Evolutionary conservation across 2,329 filamentous ascomycete genomes (phyloP), one percentile per base, ranked within the genome.

Genomic region (Cadophora sp.): DNA sequence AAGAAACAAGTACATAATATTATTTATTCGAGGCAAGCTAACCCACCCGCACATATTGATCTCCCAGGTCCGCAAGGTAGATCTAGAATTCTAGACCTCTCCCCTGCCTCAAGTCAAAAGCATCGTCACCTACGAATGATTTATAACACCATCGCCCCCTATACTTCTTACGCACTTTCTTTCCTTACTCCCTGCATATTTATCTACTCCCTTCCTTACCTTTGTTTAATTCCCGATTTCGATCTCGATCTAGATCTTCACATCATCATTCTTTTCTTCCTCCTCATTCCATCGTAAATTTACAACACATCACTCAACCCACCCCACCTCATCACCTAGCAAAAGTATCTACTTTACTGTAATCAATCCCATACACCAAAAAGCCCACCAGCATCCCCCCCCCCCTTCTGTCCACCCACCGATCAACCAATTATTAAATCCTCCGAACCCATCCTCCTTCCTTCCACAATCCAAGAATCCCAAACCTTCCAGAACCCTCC

Each of bases 361-460:
- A 51, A 51, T 51, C 48, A 51, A 51, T 51, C 24, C 13, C 24
- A 30, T 51, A 51, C 48, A 51, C 24, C 27, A 16, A 14, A n/a
- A n/a, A n/a, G n/a, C n/a, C n/a, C n/a, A n/a, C n/a, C n/a, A n/a
- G n/a, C n/a, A n/a, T n/a, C n/a, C n/a, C 14, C 24, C 16, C 22
- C 48, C 24, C 22, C 48, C 11, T 3, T 13, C 22, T 22, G 27
- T 51, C 47, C 7, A 50, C 20, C 20, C 47, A 50, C 27, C 48
- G 4, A 51, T 16, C 8, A n/a, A n/a, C n/a, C n/a, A n/a, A n/a
- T n/a, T n/a, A 51, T 22, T 27, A 14, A 27, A 51, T 27, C 16
- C 48, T 18, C 24, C 48, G 6, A n/a, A 51, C 18, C 39, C 41
- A 18, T 13, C 24, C 13, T 16, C 47, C 47, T 24, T 14, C 2